Evolutionary conservation across 2,329 filamentous ascomycete genomes (phyloP).

Genomic region (Colletotrichum chrysophilum): DNA sequence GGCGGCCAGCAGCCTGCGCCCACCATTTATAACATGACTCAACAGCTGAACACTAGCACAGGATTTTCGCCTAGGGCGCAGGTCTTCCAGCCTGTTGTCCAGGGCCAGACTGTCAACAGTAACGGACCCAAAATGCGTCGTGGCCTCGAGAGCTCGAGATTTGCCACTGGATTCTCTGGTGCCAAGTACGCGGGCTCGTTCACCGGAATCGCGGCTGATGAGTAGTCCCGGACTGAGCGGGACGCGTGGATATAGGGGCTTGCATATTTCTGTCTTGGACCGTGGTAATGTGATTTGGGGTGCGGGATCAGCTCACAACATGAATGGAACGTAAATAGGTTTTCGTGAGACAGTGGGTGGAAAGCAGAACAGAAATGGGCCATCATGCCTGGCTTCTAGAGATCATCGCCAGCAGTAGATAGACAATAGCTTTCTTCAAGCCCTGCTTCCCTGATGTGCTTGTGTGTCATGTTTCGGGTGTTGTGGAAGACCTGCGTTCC

Average conservation of each 20-base stretch:
- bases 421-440: background rate
- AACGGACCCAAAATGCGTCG: background rate
- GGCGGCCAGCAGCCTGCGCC: background rate
- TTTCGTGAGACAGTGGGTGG: background rate
- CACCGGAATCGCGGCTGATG: background rate
- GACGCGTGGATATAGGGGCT: background rate
- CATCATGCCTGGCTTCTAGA: background rate
- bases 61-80: background rate
- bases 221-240: background rate
- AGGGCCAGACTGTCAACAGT: background rate
- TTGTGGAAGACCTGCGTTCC: background rate
- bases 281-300: background rate
- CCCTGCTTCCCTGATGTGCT: background rate
- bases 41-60: background rate
- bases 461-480: background rate
- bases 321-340: background rate
- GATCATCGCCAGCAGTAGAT: background rate
- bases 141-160: slow-evolving; percentile 6
- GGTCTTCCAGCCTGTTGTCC: background rate
- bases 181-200: slow-evolving; percentile 11
- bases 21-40: background rate
- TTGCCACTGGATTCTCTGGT: background rate
- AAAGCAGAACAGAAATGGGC: background rate
- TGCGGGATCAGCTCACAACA: background rate
- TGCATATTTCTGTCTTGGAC: background rate